Percentiles rank a stretch among this genome's conserved stretches.
These are phyloP conservation scores for Yarrowia sp. DNA, from an alignment of 805 yeast species.

Conservation along the genomic window DNA sequence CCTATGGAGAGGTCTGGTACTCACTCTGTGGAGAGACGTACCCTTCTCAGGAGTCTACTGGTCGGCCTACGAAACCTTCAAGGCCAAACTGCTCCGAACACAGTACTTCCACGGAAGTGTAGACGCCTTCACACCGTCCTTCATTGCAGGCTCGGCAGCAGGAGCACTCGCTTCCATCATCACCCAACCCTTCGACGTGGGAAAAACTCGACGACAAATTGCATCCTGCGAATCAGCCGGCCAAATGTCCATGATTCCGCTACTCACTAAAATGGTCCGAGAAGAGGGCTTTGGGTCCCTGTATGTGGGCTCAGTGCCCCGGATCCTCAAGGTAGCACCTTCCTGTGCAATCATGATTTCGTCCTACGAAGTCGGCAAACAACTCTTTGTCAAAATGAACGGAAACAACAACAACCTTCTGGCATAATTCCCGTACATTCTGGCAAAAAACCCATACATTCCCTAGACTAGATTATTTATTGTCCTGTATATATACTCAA, in stretches of 20 bases:
- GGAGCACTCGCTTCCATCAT: conserved; percentile 81
- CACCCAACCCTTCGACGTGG: conserved; percentile 96
- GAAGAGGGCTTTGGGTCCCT: conserved; percentile 79
- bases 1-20: conserved; percentile 76
- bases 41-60: conserved; percentile 96
- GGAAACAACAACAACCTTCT: not conserved
- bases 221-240: conserved; percentile 31
- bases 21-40: conserved; percentile 95
- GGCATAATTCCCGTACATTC: too few species aligned
- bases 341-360: conserved; percentile 98
- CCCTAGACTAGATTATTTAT: conserved; percentile 13
- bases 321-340: conserved; percentile 90
- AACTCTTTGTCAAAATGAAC: conserved; percentile 39
- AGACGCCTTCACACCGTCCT: conserved; percentile 42
- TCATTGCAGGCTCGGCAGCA: conserved; percentile 76
- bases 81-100: conserved; percentile 33
- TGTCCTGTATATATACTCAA: conserved; percentile 3
- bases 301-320: conserved; percentile 82
- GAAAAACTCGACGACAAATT: conserved; percentile 86
- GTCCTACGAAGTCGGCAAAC: conserved; percentile 85
- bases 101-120: conserved; percentile 27
- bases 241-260: conserved; percentile 57
- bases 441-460: too few species aligned
- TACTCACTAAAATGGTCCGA: conserved; percentile 57
- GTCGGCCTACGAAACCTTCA: conserved; percentile 71